Conservation (phyloP, 192 early-diverging fungal species). For the Coemansia sp. region DNA sequence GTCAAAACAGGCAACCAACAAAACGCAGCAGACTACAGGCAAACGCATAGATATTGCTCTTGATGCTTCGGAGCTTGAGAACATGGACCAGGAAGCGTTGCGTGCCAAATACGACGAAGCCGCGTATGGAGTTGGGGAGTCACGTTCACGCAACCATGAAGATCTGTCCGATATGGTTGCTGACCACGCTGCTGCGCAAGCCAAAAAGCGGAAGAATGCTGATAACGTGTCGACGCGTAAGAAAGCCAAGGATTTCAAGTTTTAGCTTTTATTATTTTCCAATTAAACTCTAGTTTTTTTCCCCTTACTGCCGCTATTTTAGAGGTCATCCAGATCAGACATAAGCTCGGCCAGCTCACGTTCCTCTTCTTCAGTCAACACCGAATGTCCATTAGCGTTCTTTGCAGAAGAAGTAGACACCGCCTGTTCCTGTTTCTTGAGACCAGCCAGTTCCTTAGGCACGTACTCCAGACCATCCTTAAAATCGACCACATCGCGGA, state of each 20-base stretch:
- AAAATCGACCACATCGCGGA: constrained; percentile 56
- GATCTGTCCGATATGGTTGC: constrained; percentile 90
- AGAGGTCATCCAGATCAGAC: constrained; percentile 63
- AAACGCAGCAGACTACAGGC: constrained; percentile 60
- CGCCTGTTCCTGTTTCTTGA: constrained; percentile 19
- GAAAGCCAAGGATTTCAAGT: constrained; percentile 52
- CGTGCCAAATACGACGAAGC: constrained; percentile 78
- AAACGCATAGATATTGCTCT: constrained; percentile 78
- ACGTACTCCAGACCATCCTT: constrained; percentile 35
- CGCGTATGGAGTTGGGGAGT: constrained; percentile 37
- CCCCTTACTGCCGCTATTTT: neutral
- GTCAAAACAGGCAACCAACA: constrained; percentile 51
- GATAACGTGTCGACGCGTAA: constrained; percentile 36
- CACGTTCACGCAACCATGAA: constrained; percentile 56
- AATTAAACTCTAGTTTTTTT: constrained; percentile 6
- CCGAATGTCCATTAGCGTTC: neutral
- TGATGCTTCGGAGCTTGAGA: constrained; percentile 89
- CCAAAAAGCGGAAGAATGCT: constrained; percentile 70
- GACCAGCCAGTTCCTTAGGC: constrained; percentile 23
- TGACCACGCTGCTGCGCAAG: constrained; percentile 73
- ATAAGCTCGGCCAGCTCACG: constrained; percentile 85
- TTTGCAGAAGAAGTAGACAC: constrained; percentile 2
- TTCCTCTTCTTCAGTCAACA: constrained; percentile 90
- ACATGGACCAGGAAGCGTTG: constrained; percentile 74
- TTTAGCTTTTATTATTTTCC: constrained; percentile 18